phyloP scores from a whole-genome alignment of 2,329 filamentous ascomycete species.

The Exophiala aquamarina region DNA sequence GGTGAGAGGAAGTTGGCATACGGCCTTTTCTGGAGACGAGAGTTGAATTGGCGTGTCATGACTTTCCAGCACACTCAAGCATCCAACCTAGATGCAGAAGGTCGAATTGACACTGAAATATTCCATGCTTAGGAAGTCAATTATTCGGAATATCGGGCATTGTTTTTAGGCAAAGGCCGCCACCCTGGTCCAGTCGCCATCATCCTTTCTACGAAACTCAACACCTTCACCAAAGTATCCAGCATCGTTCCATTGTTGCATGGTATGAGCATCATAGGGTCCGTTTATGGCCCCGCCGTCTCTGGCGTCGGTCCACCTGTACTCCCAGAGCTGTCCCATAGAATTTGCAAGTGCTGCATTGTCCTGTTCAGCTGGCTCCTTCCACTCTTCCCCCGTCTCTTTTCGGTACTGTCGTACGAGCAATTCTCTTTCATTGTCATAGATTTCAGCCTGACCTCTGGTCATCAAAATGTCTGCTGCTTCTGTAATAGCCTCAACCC shows the following conservation, averaged over 20 bases:
- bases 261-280: conserved; percentile 79
- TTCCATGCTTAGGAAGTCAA: conserved; percentile 30
- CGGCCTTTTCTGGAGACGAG: conserved; percentile 64
- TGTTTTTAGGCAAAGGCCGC: conserved; percentile 52
- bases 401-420: conserved; percentile 79
- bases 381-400: conserved; percentile 86
- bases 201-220: conserved; percentile 66
- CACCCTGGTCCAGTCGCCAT: conserved; percentile 54
- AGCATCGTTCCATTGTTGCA: conserved; percentile 87
- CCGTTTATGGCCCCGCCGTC: conserved; percentile 79
- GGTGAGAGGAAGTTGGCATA: conserved; percentile 45
- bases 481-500: conserved; percentile 80
- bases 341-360: conserved; percentile 28
- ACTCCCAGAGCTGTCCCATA: conserved; percentile 71
- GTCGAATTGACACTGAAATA: conserved; percentile 22
- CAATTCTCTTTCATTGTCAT: conserved; percentile 81
- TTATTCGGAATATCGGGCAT: conserved; percentile 26
- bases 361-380: conserved; percentile 35
- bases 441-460: conserved; percentile 83
- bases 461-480: conserved; percentile 84
- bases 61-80: conserved; percentile 46
- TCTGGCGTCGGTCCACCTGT: conserved; percentile 84
- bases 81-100: conserved; percentile 10
- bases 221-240: conserved; percentile 93
- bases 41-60: conserved; percentile 51